Base-by-base conservation (phyloP, 805 yeast species). In the Candida maesae region DNA sequence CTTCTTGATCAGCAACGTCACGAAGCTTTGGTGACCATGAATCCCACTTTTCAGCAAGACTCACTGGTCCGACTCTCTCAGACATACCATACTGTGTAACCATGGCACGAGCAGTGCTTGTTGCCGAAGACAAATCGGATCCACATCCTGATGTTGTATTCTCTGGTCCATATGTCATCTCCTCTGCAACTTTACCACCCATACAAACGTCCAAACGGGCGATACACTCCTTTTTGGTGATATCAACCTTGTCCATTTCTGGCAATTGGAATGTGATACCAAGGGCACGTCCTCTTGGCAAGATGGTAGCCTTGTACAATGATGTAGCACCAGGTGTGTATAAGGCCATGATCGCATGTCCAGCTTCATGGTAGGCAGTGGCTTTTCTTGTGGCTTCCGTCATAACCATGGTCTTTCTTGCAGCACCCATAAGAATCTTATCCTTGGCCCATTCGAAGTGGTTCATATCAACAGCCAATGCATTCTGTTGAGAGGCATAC, bases 391-490 rank as follows among this genome's bases (percentile, higher is more conserved):
- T 78, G 46, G 91, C 96, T 62, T 93, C 97, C 21, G 99, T 90
- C 70, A 93, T 77, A 29, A 93, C 97, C 98, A 91, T 91, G 19
- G 96, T 86, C 67, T 86, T 87, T 63, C 95, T 84, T 54, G 95
- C 99, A 27, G 98, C 98, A 39, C 99, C 99, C 85, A 93, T 81
- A 59, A 95, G 70, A 42, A 95, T 93, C 67, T 93, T 93, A 66
- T 93, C 99, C 65, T 93, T 93, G 32, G 99, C 99, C 99, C 99
- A 93, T 64, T 93, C 99, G 48, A 93, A 80, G 64, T 93, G 98
- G 34, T 65, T 61, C 95, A 88, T 85, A 58, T 82, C 87, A 20
- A 93, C 99, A 18, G 90, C 75, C 27, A 88, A 76, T 1, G 98
- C 98, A 51, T 86, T 84, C 56, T 83, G 78, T 59, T 89, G 96